Evolutionary conservation across 1,284 basidiomycete genomes (phyloP).

Genomic region (Trichosporon coremiiforme): DNA sequence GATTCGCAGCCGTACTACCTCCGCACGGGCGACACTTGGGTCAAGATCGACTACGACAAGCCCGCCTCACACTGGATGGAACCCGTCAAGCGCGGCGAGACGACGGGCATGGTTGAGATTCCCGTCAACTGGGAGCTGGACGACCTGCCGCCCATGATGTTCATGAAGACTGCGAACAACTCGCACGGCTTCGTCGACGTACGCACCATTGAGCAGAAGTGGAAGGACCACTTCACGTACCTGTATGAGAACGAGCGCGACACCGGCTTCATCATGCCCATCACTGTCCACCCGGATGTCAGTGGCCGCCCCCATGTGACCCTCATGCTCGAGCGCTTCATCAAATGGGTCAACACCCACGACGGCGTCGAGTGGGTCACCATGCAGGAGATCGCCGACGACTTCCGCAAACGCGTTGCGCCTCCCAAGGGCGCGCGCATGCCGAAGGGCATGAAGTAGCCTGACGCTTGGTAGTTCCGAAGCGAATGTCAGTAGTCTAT

Average conservation of each 20-base stretch:
- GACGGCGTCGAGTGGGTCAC: conserved; percentile 72
- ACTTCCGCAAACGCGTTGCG: conserved; percentile 38
- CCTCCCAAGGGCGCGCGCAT: conserved; percentile 42
- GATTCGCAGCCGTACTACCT: conserved; percentile 73
- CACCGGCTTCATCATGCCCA: conserved; percentile 66
- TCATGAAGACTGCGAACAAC: conserved; percentile 67
- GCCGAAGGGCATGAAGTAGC: conserved; percentile 34
- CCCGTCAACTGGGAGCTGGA: conserved; percentile 68
- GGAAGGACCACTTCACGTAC: conserved; percentile 75
- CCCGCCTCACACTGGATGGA: conserved; percentile 73
- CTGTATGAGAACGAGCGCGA: conserved; percentile 58
- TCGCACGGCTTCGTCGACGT: conserved; percentile 74
- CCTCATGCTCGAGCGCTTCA: conserved; percentile 76
- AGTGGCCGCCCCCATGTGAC: conserved; percentile 64
- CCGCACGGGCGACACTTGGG: conserved; percentile 70
- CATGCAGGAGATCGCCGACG: conserved; percentile 58
- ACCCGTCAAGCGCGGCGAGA: conserved; percentile 66
- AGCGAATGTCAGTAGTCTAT: not conserved
- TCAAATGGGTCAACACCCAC: conserved; percentile 75
- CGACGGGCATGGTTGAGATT: conserved; percentile 71
- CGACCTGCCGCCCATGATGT: conserved; percentile 74
- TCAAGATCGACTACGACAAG: conserved; percentile 69
- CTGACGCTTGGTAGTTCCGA: not conserved
- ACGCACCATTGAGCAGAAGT: conserved; percentile 69
- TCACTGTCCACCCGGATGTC: conserved; percentile 66